A percentile compares a stretch with the other conserved stretches of the same genome.
Conservation (phyloP, 1,284 basidiomycete species). For the Puccinia horiana region DNA sequence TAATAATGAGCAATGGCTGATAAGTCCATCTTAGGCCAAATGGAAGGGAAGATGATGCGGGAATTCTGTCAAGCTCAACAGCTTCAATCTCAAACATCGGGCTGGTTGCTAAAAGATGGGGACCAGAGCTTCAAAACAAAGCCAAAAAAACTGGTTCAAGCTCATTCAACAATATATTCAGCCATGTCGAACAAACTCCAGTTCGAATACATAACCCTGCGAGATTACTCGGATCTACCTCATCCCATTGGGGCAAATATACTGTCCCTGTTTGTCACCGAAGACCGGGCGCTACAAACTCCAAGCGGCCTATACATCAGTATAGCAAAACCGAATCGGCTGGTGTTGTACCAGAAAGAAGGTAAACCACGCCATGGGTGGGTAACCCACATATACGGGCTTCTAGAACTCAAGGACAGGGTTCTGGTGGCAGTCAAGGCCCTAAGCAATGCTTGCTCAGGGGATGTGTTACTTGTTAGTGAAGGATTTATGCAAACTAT, state of each 20-base stretch:
- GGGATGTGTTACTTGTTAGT: neutral
- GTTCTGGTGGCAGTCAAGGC: neutral
- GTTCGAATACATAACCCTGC: neutral
- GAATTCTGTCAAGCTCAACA: slow-evolving; percentile 6
- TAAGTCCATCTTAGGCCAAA: neutral
- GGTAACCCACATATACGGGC: neutral
- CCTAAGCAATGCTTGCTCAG: neutral
- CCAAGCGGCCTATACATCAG: neutral
- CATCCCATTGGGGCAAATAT: neutral
- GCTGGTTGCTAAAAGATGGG: neutral
- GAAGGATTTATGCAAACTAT: neutral
- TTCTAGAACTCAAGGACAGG: neutral
- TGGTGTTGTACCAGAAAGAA: neutral
- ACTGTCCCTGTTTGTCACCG: neutral
- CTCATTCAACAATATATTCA: neutral
- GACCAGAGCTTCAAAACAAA: neutral
- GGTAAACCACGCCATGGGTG: neutral
- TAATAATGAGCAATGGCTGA: neutral
- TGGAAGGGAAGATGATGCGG: neutral
- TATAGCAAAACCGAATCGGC: neutral
- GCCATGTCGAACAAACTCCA: neutral
- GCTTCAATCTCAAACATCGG: neutral
- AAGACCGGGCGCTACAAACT: neutral
- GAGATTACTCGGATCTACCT: neutral
- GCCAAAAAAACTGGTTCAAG: neutral